A percentile compares a stretch with the other conserved stretches of the same genome.
Conservation (phyloP, 768 basidiomycete genomes). For the Imleria badia region DNA sequence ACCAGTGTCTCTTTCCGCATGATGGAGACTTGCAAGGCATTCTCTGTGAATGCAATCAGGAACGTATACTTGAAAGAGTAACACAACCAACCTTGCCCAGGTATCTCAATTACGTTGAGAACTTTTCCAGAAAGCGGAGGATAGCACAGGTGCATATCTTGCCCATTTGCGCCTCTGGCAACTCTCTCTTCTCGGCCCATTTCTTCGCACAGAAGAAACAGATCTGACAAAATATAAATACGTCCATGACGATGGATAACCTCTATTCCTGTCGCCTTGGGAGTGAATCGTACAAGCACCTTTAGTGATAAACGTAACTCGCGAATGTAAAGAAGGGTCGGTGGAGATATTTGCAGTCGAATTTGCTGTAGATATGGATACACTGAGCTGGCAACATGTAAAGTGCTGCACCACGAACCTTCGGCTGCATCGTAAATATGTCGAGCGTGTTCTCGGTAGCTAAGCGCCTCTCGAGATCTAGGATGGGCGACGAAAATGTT, state of each 20-base stretch:
- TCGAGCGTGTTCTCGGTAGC: slow-evolving; percentile 80
- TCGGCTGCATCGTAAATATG: slow-evolving; percentile 93
- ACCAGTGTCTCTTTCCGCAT: slow-evolving; percentile 85
- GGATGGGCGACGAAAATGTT: slow-evolving; percentile 55
- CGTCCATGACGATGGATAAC: slow-evolving; percentile 77
- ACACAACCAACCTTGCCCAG: slow-evolving; percentile 53
- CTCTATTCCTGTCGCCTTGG: slow-evolving; percentile 71
- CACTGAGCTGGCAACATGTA: slow-evolving; percentile 1
- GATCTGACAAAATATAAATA: slow-evolving; percentile 86
- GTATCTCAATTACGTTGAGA: slow-evolving; percentile 63
- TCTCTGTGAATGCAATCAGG: slow-evolving; percentile 48
- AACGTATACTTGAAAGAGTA: not conserved
- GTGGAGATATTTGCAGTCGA: slow-evolving; percentile 85
- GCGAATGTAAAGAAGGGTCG: slow-evolving; percentile 73
- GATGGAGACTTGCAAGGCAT: slow-evolving; percentile 71
- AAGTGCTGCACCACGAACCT: slow-evolving; percentile 47
- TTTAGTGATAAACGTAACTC: slow-evolving; percentile 71
- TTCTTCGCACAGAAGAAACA: slow-evolving; percentile 88
- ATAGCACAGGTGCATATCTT: slow-evolving; percentile 91
- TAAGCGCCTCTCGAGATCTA: slow-evolving; percentile 80
- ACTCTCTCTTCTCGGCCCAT: slow-evolving; percentile 67
- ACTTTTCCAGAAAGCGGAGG: slow-evolving; percentile 96
- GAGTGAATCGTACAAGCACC: slow-evolving; percentile 73
- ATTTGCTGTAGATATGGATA: slow-evolving; percentile 57
- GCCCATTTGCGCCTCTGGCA: slow-evolving; percentile 49